Evolutionary conservation across 2,329 filamentous ascomycete genomes (phyloP), one percentile per base, ranked within the genome.

Genomic region (Plectosphaerella sp.): DNA sequence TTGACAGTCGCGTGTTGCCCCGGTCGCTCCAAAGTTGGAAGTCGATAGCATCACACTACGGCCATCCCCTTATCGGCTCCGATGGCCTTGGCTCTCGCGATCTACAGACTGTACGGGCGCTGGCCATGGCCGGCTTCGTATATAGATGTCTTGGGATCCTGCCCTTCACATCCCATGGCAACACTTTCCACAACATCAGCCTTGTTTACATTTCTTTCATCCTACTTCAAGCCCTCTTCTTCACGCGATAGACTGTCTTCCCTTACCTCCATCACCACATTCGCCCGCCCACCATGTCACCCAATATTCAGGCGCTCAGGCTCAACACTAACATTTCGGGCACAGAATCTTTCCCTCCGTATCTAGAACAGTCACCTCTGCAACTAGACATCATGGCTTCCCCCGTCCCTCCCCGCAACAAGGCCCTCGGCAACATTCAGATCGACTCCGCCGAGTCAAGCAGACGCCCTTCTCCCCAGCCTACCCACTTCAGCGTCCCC

Each of bases 381-480:
- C 41, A 20, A 18, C 41, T 35, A 48, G 36, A 62, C 56, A 67
- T 54, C 61, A 71, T 70, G 66, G 54, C 57, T 45, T 59, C 66
- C 61, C 59, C 63, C 33, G 61, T 64, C 46, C 58, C 64, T 49
- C 62, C 65, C 54, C 65, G 67, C 51, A 68, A 72, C 58, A 76
- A 75, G 66, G 58, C 68, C 58, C 54, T 78, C 59, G 68, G 66
- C 54, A 66, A 70, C 54, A 55, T 76, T 51, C 72, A 73, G 62
- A 65, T 64, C 48, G 58, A 69, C 48, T 68, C 75, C 47, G 61
- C 65, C 33, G 61, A 71, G n/a, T 60, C 62, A 37, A 76, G 71
- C 63, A 84, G 89, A 52, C 82, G 87, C 57, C 89, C 92, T 22
- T 96, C 92, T 51, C 91, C 91, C 22, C 89, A 95, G 67, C 91